Percentiles rank a stretch among this genome's conserved stretches.
Evolutionary conservation across 345 rosid species (phyloP).

Genomic region (Turnera subulata): DNA sequence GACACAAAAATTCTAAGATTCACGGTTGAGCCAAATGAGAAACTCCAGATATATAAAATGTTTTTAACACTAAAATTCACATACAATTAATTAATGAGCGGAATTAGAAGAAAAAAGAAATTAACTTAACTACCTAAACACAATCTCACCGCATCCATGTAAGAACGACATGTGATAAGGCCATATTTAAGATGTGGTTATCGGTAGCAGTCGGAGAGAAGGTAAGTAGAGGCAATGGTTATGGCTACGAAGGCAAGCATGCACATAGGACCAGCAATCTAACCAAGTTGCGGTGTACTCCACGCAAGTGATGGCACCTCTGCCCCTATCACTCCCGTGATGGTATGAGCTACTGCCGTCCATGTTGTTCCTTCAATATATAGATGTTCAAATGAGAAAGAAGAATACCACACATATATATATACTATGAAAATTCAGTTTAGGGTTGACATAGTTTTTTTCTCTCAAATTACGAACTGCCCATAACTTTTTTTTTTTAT

Average conservation of each 20-base stretch:
- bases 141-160: conserved; percentile 43
- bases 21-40: no score
- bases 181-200: conserved; percentile 53
- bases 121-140: conserved; percentile 63
- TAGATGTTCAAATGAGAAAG: no score
- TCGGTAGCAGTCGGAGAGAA: conserved; percentile 52
- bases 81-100: no score
- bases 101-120: no score
- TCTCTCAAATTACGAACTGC: no score
- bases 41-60: no score
- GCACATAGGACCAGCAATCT: conserved; percentile 62
- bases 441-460: no score
- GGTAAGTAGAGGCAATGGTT: conserved; percentile 40
- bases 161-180: conserved; percentile 37
- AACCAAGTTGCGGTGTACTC: conserved; percentile 64
- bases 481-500: no score
- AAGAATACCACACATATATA: no score
- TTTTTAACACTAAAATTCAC: no score
- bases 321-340: conserved; percentile 77
- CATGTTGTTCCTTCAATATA: conserved; percentile 59
- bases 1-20: no score
- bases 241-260: conserved; percentile 43
- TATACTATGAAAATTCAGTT: no score
- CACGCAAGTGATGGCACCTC: conserved; percentile 79
- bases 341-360: conserved; percentile 62